Evolutionary conservation across 257 asterid species (phyloP), one percentile per base, ranked within the genome.

Genomic region (Nicotiana benthamiana): DNA sequence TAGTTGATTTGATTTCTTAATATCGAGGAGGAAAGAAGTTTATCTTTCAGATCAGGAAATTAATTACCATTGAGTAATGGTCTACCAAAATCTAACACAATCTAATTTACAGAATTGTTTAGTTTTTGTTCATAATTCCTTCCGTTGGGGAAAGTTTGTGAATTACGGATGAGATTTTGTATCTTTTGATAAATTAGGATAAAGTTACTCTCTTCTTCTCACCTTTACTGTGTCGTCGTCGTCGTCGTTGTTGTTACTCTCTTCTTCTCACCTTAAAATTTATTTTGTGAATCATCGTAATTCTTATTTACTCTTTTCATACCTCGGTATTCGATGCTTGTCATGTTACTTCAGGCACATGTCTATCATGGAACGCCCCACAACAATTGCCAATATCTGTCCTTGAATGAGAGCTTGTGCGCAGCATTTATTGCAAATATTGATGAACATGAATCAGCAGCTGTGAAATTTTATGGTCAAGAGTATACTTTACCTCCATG

Each of bases 391-490:
- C 84, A 72, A 78, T 75, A 53, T 59, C 48, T 57, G 34, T 67
- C 86, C 66, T 75, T 12, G 15, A 22, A 67, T 64, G 87, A 89
- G 83, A 83, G 86, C 80, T 83, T 80, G 65, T 95, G 99, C 82
- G 79, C 98, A 59, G 99, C 98, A 61, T 95, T 95, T 90, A 96
- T 95, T 18, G 97, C 99, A 46, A 95, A 91, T 87, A 95, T 95
- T 74, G 98, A 95, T 84, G 97, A 92, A 85, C 91, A 87, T 60
- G 82, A 83, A 60, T 89, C 94, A 22, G 93, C 84, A 57, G 66
- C 87, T 11, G 99, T 95, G 80, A 87, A 79, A 60, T 93, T 95
- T 81, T 87, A 26, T 30, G 92, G 91, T 77, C 89, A 82, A 80
- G 86, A 79, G 32, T 95, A 90, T 84, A 85, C 87, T 81, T 85